A percentile compares a stretch with the other conserved stretches of the same genome.
Evolutionary conservation across 164 flowering plant genomes (phyloP).

Genomic region (Buxus sempervirens): DNA sequence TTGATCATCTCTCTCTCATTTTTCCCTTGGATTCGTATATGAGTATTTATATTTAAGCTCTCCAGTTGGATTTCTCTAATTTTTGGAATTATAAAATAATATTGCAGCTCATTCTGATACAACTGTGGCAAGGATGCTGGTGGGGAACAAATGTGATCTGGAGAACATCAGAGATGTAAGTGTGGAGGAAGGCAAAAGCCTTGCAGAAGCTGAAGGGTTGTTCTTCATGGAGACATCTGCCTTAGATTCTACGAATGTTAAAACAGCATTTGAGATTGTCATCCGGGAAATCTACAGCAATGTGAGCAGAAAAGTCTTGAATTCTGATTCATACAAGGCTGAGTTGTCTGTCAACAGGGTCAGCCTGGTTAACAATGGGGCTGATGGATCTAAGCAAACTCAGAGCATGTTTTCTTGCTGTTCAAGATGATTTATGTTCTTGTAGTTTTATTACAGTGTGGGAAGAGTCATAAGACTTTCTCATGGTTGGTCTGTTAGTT

Average conservation of each 20-base stretch:
- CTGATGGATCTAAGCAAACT: slow-evolving; percentile 26
- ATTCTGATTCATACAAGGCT: slow-evolving; percentile 41
- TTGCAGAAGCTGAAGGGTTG: slow-evolving; percentile 44
- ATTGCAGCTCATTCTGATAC: slow-evolving; percentile 53
- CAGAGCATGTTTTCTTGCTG: slow-evolving; percentile 35
- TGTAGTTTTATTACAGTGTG: not conserved
- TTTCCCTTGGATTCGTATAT: not conserved
- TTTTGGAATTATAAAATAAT: slow-evolving; percentile 4
- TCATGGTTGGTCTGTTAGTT: slow-evolving; percentile 11
- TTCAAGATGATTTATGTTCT: slow-evolving; percentile 18
- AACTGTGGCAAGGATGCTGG: slow-evolving; percentile 41
- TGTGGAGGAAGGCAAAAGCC: slow-evolving; percentile 41
- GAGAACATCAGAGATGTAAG: slow-evolving; percentile 39
- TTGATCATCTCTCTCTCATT: not conserved
- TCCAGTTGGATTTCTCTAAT: not conserved
- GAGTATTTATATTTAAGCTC: not conserved
- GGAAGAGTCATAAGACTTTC: not conserved
- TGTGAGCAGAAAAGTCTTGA: slow-evolving; percentile 43
- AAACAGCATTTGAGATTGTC: slow-evolving; percentile 40
- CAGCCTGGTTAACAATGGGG: slow-evolving; percentile 29
- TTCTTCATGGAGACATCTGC: slow-evolving; percentile 55
- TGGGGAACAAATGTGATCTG: slow-evolving; percentile 44
- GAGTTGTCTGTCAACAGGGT: slow-evolving; percentile 41
- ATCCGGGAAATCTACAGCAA: slow-evolving; percentile 39
- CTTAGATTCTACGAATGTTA: slow-evolving; percentile 40